Percentiles rank a stretch among this genome's conserved stretches.
Conservation (phyloP, 73 alveolate species). For the Urostyla sp. region DNA sequence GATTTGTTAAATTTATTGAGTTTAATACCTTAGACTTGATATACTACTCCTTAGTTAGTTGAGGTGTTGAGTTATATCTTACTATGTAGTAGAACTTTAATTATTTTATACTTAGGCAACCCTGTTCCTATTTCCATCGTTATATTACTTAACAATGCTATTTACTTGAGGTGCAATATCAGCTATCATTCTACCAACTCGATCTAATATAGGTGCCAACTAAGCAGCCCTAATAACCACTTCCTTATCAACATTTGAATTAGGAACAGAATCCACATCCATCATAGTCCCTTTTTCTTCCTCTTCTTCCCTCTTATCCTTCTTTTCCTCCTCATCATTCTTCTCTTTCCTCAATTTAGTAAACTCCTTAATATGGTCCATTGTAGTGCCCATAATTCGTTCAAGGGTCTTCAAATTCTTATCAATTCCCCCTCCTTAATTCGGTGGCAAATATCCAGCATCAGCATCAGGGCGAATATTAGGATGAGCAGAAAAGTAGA, state of each 20-base stretch:
- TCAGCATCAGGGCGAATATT: conserved; percentile 90
- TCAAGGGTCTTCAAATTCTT: not conserved
- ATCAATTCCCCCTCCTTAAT: not conserved
- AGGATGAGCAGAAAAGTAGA: conserved; percentile 89
- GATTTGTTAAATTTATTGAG: not conserved
- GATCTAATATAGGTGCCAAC: conserved; percentile 82
- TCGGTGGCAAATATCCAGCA: not conserved
- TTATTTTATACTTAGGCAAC: not conserved
- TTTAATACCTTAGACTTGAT: not conserved
- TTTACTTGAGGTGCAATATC: conserved; percentile 77
- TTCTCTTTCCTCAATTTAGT: conserved; percentile 20
- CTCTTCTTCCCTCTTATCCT: not conserved
- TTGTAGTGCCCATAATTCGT: not conserved
- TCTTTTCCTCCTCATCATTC: conserved; percentile 18
- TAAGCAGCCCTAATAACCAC: conserved; percentile 53
- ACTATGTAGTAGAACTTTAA: not conserved
- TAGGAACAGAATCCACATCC: not conserved
- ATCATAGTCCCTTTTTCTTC: not conserved
- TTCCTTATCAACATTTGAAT: conserved; percentile 4
- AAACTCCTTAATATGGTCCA: not conserved
- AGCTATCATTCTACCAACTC: conserved; percentile 81
- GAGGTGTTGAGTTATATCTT: not conserved
- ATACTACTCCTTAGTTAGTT: not conserved
- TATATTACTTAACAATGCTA: conserved; percentile 49
- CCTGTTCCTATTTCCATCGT: not conserved